Conservation (phyloP, 805 yeast species). For the Monosporozyma yasuniensis region DNA sequence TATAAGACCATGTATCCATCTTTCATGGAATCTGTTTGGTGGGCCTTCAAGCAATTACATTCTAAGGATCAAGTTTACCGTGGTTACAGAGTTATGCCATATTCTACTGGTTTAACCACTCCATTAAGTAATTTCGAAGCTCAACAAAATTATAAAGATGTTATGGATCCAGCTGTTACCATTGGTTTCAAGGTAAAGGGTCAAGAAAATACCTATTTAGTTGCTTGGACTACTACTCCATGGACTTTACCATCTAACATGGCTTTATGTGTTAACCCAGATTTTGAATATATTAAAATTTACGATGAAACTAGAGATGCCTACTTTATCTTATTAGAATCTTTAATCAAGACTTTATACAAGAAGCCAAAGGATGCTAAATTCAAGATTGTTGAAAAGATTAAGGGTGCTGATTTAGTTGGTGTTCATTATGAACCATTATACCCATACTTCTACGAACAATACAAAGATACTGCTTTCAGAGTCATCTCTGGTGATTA, state of each 20-base stretch:
- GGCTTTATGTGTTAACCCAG: constrained; percentile 85
- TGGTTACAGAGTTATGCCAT: constrained; percentile 97
- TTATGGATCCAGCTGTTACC: constrained; percentile 92
- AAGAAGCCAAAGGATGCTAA: constrained; percentile 92
- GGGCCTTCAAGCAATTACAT: constrained; percentile 89
- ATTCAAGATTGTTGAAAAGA: constrained; percentile 68
- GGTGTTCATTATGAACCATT: constrained; percentile 78
- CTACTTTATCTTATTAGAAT: constrained; percentile 76
- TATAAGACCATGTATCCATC: constrained; percentile 92
- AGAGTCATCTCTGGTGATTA: constrained; percentile 73
- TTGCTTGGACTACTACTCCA: constrained; percentile 99
- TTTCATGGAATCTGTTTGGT: constrained; percentile 98
- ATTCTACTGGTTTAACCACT: constrained; percentile 94
- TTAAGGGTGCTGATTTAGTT: constrained; percentile 69
- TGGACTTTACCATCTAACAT: constrained; percentile 97
- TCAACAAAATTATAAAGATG: constrained; percentile 96
- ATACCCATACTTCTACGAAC: constrained; percentile 70
- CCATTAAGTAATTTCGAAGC: constrained; percentile 97
- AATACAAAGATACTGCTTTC: constrained; percentile 71
- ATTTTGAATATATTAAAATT: constrained; percentile 84
- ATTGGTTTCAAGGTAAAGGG: constrained; percentile 74
- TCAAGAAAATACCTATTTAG: constrained; percentile 74
- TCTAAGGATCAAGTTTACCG: constrained; percentile 85
- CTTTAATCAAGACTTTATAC: constrained; percentile 73
- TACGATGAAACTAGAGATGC: constrained; percentile 79